These are phyloP conservation scores for Stephanodiscus minutulus DNA, from an alignment of 108 stramenopile species.

Conservation along the genomic window DNA sequence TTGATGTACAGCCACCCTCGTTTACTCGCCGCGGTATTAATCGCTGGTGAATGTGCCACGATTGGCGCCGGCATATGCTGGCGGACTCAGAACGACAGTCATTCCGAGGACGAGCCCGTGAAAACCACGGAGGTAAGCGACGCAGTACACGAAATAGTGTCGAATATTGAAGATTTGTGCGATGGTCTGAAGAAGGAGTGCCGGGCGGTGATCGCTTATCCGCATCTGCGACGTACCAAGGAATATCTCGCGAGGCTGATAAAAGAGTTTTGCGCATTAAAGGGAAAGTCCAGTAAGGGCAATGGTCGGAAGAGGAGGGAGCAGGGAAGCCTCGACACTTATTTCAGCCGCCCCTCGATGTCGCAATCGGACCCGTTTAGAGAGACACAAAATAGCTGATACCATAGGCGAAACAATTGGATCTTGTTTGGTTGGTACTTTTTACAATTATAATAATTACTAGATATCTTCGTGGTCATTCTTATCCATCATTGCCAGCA, in stretches of 20 bases:
- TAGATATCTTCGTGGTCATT: not conserved
- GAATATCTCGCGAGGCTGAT: slow-evolving; percentile 39
- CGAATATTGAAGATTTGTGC: slow-evolving; percentile 36
- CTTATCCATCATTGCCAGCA: too few species aligned
- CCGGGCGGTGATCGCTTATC: slow-evolving; percentile 37
- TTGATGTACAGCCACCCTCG: slow-evolving; percentile 25
- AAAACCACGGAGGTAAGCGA: slow-evolving; percentile 28
- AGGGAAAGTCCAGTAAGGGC: slow-evolving; percentile 39
- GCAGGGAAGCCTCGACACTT: slow-evolving; percentile 46
- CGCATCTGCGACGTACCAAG: slow-evolving; percentile 45
- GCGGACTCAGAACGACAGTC: not conserved
- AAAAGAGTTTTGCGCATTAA: slow-evolving; percentile 21
- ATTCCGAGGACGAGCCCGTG: slow-evolving; percentile 3
- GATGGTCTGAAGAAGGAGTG: slow-evolving; percentile 39
- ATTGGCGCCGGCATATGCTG: slow-evolving; percentile 23
- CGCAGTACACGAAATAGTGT: slow-evolving; percentile 32
- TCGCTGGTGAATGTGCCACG: slow-evolving; percentile 40
- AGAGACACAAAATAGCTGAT: slow-evolving; percentile 9
- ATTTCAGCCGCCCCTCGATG: slow-evolving; percentile 12
- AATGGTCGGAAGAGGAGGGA: slow-evolving; percentile 30
- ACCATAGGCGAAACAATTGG: not conserved
- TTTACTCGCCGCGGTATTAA: slow-evolving; percentile 35
- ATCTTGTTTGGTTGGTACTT: not conserved
- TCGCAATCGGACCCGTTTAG: not conserved
- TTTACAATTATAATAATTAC: too few species aligned